Evolutionary conservation across 2,329 filamentous ascomycete genomes (phyloP), one percentile per base, ranked within the genome.

Genomic region (Paecilomyces variotii): DNA sequence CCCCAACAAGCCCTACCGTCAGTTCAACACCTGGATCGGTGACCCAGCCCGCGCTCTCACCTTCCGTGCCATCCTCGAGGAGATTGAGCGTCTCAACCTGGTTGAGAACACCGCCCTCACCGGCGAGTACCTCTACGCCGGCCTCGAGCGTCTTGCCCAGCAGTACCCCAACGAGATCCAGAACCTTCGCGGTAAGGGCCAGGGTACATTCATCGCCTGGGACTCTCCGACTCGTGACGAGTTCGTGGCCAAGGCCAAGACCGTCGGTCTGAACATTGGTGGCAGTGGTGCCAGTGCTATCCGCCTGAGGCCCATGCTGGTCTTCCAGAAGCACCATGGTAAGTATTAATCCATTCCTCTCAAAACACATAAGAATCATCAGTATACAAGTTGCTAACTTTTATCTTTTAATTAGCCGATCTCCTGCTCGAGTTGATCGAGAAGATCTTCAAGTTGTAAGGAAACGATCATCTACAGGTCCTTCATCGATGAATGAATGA

Each of bases 21-120:
- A 96, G 78, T 96, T 96, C 83, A 96, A 96, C 82, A 96, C 91
- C 54, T 96, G 91, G 91, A 95, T 96, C 88, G 91, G 91, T 68
- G 91, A 96, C 78, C 91, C 91, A 14, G 87, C 88, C 12, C 87
- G 90, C 60, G 90, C 89, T 14, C 79, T 96, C 60, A 82, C 96
- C 64, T 96, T 95, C 87, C 85, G 89, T 63, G 88, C 86, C 69
- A 96, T 96, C 77, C 84, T 93, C 70, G 77, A 89, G 59, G 91
- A 96, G 78, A 87, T 96, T 58, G 80, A 91, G 75, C 80, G 85
- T 55, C 80, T 89, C 59, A 84, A 88, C 68, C 82, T 96, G n/a
- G 90, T 96, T 56, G 80, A 84, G 70, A 82, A 91, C 76, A 96
- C 92, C 2, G 89, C 89, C 35, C 76, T 78, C 59, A 88, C 90